Percentiles rank a stretch among this genome's conserved stretches.
Evolutionary conservation across 176 grass and related monocot species (phyloP).

Genomic region (Cenchrus americanus): DNA sequence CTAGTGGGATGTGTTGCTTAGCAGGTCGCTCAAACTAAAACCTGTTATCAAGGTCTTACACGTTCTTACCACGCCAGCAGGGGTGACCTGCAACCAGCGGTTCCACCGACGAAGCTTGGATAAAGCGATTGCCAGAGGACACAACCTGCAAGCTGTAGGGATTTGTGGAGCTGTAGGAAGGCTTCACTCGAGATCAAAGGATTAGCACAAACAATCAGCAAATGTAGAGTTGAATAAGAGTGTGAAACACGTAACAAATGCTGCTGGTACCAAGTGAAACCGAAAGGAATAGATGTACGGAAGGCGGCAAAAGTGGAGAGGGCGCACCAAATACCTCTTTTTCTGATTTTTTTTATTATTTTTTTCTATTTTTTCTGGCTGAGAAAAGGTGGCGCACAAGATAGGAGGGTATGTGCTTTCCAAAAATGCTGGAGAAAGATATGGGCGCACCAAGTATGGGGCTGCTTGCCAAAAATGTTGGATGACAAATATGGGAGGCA

Average conservation of each 20-base stretch:
- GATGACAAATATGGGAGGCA: neutral
- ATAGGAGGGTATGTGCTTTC: neutral
- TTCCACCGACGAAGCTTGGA: too few relatives aligned
- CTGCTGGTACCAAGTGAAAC: too few relatives aligned
- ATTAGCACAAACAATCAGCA: neutral
- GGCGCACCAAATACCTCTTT: neutral
- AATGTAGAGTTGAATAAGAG: too few relatives aligned
- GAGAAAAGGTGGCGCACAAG: neutral
- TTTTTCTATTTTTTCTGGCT: too few relatives aligned
- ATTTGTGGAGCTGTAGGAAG: neutral
- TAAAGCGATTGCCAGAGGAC: neutral
- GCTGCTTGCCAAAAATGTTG: neutral
- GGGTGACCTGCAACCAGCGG: too few relatives aligned
- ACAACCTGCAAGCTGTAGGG: neutral
- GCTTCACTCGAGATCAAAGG: neutral
- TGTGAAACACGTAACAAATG: too few relatives aligned
- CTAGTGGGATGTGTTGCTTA: neutral
- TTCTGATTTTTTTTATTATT: too few relatives aligned
- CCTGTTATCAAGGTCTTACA: neutral
- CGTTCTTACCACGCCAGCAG: too few relatives aligned
- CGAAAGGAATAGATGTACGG: too few relatives aligned
- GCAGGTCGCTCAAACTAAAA: neutral
- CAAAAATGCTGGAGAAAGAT: neutral
- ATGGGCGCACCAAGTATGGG: neutral
- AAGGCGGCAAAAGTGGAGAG: too few relatives aligned